Evolutionary conservation across 208 protist species (phyloP).

Genomic region (Phytomonas francai): DNA sequence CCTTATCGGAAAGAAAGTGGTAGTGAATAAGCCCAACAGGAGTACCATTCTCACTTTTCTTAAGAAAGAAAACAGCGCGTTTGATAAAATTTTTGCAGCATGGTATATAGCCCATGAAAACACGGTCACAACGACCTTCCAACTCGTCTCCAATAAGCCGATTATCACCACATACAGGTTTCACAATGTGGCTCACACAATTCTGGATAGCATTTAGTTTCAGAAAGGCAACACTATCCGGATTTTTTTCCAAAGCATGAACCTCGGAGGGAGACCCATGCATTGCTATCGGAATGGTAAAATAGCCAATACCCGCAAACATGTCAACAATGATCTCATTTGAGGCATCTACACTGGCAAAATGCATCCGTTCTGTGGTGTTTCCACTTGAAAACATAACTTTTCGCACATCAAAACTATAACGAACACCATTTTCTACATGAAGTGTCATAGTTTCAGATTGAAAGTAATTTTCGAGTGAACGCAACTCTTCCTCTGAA

Average conservation of each 20-base stretch:
- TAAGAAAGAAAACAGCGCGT: constrained; percentile 73
- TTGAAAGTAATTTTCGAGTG: constrained; percentile 13
- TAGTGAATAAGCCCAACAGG: constrained; percentile 76
- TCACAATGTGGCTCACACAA: constrained; percentile 58
- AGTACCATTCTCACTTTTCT: constrained; percentile 8
- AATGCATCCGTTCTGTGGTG: constrained; percentile 89
- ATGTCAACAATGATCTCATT: constrained; percentile 88
- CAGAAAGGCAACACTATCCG: constrained; percentile 64
- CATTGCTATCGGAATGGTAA: constrained; percentile 81
- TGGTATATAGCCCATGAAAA: constrained; percentile 90
- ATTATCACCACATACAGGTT: constrained; percentile 77
- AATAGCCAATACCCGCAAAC: constrained; percentile 92
- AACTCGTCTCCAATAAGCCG: constrained; percentile 52
- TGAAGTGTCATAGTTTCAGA: constrained; percentile 78
- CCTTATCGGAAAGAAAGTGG: constrained; percentile 75
- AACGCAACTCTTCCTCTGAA: constrained; percentile 13
- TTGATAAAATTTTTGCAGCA: constrained; percentile 66
- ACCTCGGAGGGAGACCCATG: constrained; percentile 29
- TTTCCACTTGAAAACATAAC: constrained; percentile 93
- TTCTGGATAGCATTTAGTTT: constrained; percentile 77
- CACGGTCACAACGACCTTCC: constrained; percentile 71
- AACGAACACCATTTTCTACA: constrained; percentile 85
- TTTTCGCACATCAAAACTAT: constrained; percentile 73
- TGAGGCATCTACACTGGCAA: constrained; percentile 40
- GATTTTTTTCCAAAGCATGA: constrained; percentile 88